Evolutionary conservation across 176 grass and related monocot species (phyloP), one percentile per base, ranked within the genome.

Genomic region (Eremochloa ophiuroides): DNA sequence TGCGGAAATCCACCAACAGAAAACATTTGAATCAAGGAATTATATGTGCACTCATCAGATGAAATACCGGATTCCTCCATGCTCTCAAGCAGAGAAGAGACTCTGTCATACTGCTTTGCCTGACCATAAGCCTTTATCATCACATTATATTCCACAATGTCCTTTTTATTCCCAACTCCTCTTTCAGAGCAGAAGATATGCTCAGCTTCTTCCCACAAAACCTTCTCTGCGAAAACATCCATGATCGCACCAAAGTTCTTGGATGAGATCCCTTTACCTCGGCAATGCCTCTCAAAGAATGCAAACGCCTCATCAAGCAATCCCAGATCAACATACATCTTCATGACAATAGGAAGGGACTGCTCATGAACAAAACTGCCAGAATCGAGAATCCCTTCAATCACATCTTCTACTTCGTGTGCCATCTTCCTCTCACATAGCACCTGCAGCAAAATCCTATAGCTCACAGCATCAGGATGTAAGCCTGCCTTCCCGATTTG

Each of bases 11-110:
- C 73, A 76, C 86, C 86, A 72, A 38, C 43, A 59, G 89, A 82
- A 74, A 94, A 90, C 92, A 94, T 94, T 47, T 94, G 92, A 94
- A 91, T 89, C 64, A 83, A 80, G 34, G 92, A 94, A 76, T 91
- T 94, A 78, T 84, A 94, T 37, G 92, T 82, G 74, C 89, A 94
- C n/a, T 79, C 86, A 60, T 94, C 92, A 28, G 84, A 81, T 83
- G 67, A 87, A 76, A 80, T 46, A 23, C 86, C 84, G 71, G 62
- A 88, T 16, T 66, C 82, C 53, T 85, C 88, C 89, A 94, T 91
- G 58, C 39, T 59, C 62, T 91, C 83, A 81, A 91, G 75, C 56
- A 94, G 61, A 75, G 92, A 78, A 31, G 85, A 30, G 71, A 90
- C 73, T 81, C 79, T 87, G 65, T 91, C 92, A 87, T 91, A 94